Base-by-base conservation (phyloP, 805 yeast species). In the Metschnikowia similis region DNA sequence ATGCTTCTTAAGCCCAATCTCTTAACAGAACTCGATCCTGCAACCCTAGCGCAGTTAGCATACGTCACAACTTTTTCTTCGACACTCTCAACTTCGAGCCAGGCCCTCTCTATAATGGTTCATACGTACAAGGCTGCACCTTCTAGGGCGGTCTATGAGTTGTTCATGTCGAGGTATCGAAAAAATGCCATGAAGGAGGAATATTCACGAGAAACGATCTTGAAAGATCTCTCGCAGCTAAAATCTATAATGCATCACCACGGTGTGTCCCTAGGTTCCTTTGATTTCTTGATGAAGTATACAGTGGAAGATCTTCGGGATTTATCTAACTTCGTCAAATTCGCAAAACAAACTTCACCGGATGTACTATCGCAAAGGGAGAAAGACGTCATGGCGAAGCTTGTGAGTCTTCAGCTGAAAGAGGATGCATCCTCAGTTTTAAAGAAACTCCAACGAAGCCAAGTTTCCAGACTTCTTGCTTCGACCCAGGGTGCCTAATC, bases 201-300 rank as follows among this genome's bases (percentile, higher is more conserved):
- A 8, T 45, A 45, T n/a, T 36, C 54, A 8, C 50, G 49, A 7
- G 55, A 49, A 4, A 45, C 53, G 30, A 50, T 60, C 8, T 49
- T 63, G n/a, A 47, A 51, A 21, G 66, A 64, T 9, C 58, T 70
- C 31, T 28, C 61, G 8, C 42, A 47, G 21, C 54, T 67, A 30
- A 70, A 70, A 49, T 57, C 66, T 6, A 59, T 61, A 2, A 46
- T 70, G n/a, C 66, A 66, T 49, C 67, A 66, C 43, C 45, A 54
- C 16, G 54, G 50, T 6, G 49, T 65, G 34, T 57, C 56, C 10
- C 45, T 52, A 1, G 46, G 54, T 2, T 38, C 58, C 10, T 60
- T 70, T 37, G 45, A 53, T 26, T 49, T 67, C 10, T 51, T 69
- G 16, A 49, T 68, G 35, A 48, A 53, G 16, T 50, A 58, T 32